A percentile compares a stretch with the other conserved stretches of the same genome.
These are phyloP conservation scores for Graphiopsis chlorocephala DNA, from an alignment of 2,329 filamentous ascomycete species.

Conservation along the genomic window DNA sequence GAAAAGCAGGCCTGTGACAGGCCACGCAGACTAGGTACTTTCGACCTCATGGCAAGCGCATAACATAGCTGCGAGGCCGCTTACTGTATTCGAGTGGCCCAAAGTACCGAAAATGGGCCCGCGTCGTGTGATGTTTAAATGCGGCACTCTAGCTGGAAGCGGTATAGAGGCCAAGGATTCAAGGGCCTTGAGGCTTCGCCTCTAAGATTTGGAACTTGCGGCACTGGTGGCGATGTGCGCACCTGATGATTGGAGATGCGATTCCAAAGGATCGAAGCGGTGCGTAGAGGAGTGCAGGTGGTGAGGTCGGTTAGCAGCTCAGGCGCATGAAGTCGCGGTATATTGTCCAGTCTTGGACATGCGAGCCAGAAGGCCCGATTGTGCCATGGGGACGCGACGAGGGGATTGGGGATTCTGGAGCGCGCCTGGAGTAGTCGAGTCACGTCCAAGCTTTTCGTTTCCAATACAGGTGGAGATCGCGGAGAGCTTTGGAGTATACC, in stretches of 20 bases:
- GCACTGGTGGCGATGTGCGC: background rate
- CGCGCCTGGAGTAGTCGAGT: slow-evolving; percentile 50
- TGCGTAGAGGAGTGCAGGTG: background rate
- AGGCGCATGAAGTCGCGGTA: background rate
- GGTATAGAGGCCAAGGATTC: slow-evolving; percentile 4
- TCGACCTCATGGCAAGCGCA: background rate
- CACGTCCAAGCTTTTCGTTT: slow-evolving; percentile 46
- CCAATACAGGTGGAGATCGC: background rate
- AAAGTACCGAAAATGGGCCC: slow-evolving; percentile 10
- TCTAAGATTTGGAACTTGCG: slow-evolving; percentile 2
- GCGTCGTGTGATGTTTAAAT: slow-evolving; percentile 1
- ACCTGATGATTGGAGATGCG: background rate
- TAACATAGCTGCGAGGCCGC: no score
- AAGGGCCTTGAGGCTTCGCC: slow-evolving; percentile 4
- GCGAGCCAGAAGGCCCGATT: slow-evolving; percentile 10
- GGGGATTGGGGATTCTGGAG: slow-evolving; percentile 39
- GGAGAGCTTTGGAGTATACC: background rate
- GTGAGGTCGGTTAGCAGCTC: slow-evolving; percentile 4
- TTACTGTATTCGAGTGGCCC: background rate
- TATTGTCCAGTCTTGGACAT: background rate
- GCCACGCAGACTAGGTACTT: background rate
- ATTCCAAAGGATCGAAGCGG: background rate
- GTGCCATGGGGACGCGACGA: slow-evolving; percentile 43
- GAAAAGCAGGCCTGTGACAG: background rate
- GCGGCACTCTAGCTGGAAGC: slow-evolving; percentile 6